phyloP scores from a whole-genome alignment of 768 basidiomycete species.

The Lyophyllum decastes region DNA sequence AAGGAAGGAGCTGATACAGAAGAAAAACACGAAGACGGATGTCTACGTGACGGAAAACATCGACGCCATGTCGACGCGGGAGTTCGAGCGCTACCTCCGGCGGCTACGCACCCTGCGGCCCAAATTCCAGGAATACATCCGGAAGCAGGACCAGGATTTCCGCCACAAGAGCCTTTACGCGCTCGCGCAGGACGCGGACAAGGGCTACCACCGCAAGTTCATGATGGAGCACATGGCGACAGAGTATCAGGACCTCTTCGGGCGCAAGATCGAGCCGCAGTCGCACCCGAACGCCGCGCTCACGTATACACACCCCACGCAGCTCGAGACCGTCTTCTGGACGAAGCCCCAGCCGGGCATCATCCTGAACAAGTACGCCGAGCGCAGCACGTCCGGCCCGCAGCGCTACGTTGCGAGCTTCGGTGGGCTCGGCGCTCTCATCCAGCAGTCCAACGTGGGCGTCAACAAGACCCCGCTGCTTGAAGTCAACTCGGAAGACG shows the following conservation, averaged over 20 bases:
- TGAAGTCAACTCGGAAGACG: conserved; percentile 28
- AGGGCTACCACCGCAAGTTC: conserved; percentile 37
- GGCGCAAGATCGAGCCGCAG: conserved; percentile 52
- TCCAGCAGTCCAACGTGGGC: conserved; percentile 15
- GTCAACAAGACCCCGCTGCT: conserved; percentile 24
- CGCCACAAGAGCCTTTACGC: conserved; percentile 20
- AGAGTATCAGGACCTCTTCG: conserved; percentile 20
- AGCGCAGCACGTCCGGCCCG: neutral
- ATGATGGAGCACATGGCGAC: conserved; percentile 31
- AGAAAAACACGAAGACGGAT: neutral
- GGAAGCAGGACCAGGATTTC: conserved; percentile 18
- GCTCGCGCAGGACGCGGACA: conserved; percentile 23
- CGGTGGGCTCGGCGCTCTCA: conserved; percentile 40
- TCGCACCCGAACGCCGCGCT: conserved; percentile 69
- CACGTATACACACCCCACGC: conserved; percentile 54
- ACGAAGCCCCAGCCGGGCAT: conserved; percentile 60
- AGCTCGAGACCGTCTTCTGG: conserved; percentile 54
- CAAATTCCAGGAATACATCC: conserved; percentile 51
- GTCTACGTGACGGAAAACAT: conserved; percentile 48
- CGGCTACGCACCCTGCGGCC: conserved; percentile 58
- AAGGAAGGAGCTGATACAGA: neutral
- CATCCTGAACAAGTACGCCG: conserved; percentile 36
- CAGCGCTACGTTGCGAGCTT: conserved; percentile 37
- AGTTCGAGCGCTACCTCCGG: conserved; percentile 63
- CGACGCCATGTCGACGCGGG: conserved; percentile 55